These are phyloP conservation scores for Tylopilus sp. DNA, from an alignment of 768 basidiomycete genomes.

Conservation along the genomic window DNA sequence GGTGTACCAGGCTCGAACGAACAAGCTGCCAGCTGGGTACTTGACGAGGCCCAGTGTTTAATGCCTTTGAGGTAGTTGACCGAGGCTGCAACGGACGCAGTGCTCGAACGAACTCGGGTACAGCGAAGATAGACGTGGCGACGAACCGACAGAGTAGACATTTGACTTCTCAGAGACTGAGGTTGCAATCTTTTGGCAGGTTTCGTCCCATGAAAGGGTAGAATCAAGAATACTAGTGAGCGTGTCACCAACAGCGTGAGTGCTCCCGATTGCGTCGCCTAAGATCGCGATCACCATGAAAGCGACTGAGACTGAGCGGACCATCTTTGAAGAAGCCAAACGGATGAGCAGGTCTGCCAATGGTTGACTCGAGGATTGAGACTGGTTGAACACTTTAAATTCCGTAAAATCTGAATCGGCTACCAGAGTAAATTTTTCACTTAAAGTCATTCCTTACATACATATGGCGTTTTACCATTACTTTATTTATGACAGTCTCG, in stretches of 20 bases:
- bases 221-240: not conserved
- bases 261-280: not conserved
- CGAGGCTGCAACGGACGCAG: slow-evolving; percentile 1
- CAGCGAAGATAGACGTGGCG: not conserved
- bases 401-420: too few relatives aligned
- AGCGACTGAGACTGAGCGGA: not conserved
- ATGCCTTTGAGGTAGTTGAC: slow-evolving; percentile 41
- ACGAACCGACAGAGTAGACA: not conserved
- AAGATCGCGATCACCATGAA: not conserved
- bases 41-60: slow-evolving; percentile 51
- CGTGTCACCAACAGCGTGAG: not conserved
- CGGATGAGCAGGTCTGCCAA: too few relatives aligned
- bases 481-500: too few relatives aligned
- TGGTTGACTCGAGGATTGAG: too few relatives aligned
- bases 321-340: not conserved
- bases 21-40: slow-evolving; percentile 44
- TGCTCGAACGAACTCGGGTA: not conserved
- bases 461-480: too few relatives aligned
- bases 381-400: too few relatives aligned
- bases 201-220: not conserved
- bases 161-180: not conserved
- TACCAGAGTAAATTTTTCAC: too few relatives aligned
- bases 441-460: too few relatives aligned
- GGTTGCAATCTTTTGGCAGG: not conserved
- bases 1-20: slow-evolving; percentile 56